Percentiles rank a stretch among this genome's conserved stretches.
Conservation (phyloP, 2,329 filamentous ascomycete genomes). For the Chlorencoelia australis region DNA sequence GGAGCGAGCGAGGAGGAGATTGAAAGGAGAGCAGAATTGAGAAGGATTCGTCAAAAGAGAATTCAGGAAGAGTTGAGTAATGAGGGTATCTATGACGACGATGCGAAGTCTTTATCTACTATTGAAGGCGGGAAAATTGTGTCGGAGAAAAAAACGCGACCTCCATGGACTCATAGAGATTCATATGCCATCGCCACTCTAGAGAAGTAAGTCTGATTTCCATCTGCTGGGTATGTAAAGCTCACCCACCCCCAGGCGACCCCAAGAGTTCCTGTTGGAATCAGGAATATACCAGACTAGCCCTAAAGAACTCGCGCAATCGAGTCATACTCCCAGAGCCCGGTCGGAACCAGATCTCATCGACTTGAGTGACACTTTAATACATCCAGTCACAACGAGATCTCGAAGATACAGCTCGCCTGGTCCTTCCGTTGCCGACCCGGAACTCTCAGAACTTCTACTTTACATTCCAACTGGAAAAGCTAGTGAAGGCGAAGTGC, state of each 20-base stretch:
- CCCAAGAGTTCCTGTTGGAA: too few relatives aligned
- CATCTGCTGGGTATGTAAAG: too few relatives aligned
- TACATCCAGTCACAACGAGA: constrained; percentile 9
- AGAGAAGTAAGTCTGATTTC: too few relatives aligned
- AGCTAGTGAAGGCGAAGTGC: constrained; percentile 13
- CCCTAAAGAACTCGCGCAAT: too few relatives aligned
- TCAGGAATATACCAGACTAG: too few relatives aligned
- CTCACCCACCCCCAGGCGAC: too few relatives aligned
- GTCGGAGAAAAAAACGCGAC: too few relatives aligned
- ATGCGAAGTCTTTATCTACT: constrained; percentile 23
- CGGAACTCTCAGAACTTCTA: constrained; percentile 1
- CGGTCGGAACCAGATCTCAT: neutral
- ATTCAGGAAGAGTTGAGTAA: constrained; percentile 48
- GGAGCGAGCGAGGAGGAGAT: constrained; percentile 42
- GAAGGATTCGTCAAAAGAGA: constrained; percentile 42
- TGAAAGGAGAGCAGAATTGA: constrained; percentile 45
- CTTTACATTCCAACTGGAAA: constrained; percentile 11
- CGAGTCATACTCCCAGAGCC: neutral
- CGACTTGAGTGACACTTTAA: constrained; percentile 6
- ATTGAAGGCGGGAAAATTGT: too few relatives aligned
- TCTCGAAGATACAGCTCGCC: constrained; percentile 19
- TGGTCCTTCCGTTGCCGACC: constrained; percentile 5
- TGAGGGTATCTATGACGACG: constrained; percentile 33
- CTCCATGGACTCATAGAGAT: too few relatives aligned
- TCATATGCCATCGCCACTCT: too few relatives aligned